Evolutionary conservation across 257 asterid genomes (phyloP), one percentile per base, ranked within the genome.

Genomic region (Jacaranda mimosifolia): DNA sequence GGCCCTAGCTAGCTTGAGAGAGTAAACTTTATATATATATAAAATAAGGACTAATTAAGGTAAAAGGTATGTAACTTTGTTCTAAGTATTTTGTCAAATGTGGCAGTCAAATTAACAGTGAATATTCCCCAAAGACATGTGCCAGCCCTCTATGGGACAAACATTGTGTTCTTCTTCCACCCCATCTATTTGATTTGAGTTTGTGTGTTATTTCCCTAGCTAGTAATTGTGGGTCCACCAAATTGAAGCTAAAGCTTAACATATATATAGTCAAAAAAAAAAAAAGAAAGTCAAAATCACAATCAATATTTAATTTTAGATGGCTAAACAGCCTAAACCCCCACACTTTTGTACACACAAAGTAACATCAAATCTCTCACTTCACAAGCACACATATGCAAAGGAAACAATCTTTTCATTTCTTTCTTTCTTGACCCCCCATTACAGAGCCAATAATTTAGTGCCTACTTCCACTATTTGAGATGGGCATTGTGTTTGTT

Each of bases 401-500:
- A 26, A 6, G 18, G 1, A 14, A 26, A 21, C 39, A 59, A 0
- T 59, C 43, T 26, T 59, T 8, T 59, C 66, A 19, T 26, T 21
- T 26, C 32, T 26, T 59, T 17, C 9, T 15, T 55, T 55, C 32
- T 55, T 55, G 6, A 15, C 6, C 60, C 26, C 60, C 4, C 32
- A 1, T 26, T 2, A 53, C 59, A 53, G 15, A 19, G 35, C 40
- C 65, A 35, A 32, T 52, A 52, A 52, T 40, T 36, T 15, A 35
- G 49, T 35, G 32, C 66, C 66, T 59, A 59, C 66, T 26, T 63
- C 65, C 35, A 35, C 69, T 52, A 52, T 70, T 71, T 42, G 72
- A 39, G 79, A 79, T 63, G 68, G 73, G 40, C 32, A 71, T 72
- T 65, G 71, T 55, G 32, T 43, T 60, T 49, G 72, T 67, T 79